phyloP scores from a whole-genome alignment of 2,329 filamentous ascomycete genomes.

The Paecilomyces variotii region DNA sequence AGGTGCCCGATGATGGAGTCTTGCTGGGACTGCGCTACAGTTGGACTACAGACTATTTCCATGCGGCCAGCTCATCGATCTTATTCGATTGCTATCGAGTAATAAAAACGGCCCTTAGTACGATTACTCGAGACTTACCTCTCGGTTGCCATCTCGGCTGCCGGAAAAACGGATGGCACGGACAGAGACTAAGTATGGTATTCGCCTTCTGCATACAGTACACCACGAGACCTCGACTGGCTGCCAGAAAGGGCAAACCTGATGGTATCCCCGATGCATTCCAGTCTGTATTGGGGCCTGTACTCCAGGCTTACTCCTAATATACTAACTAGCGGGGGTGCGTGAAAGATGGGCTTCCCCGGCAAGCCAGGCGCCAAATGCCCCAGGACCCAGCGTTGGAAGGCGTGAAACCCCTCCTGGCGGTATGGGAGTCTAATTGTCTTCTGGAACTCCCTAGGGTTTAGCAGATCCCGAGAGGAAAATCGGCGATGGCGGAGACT shows the following conservation, averaged over 20 bases:
- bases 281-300: neutral
- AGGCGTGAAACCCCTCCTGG: neutral
- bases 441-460: neutral
- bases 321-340: neutral
- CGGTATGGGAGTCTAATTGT: neutral
- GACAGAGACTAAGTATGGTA: neutral
- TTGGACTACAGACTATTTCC: neutral
- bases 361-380: neutral
- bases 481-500: neutral
- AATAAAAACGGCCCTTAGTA: neutral
- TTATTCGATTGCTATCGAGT: neutral
- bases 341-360: neutral
- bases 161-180: neutral
- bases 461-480: neutral
- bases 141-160: neutral
- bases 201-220: neutral
- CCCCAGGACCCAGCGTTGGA: neutral
- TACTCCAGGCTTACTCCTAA: neutral
- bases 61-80: neutral
- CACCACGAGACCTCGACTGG: neutral
- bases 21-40: neutral
- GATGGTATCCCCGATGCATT: neutral
- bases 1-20: constrained; percentile 17
- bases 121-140: neutral
- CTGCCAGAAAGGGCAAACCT: neutral